phyloP scores from a whole-genome alignment of 1,284 basidiomycete genomes.

The Inonotus obliquus region DNA sequence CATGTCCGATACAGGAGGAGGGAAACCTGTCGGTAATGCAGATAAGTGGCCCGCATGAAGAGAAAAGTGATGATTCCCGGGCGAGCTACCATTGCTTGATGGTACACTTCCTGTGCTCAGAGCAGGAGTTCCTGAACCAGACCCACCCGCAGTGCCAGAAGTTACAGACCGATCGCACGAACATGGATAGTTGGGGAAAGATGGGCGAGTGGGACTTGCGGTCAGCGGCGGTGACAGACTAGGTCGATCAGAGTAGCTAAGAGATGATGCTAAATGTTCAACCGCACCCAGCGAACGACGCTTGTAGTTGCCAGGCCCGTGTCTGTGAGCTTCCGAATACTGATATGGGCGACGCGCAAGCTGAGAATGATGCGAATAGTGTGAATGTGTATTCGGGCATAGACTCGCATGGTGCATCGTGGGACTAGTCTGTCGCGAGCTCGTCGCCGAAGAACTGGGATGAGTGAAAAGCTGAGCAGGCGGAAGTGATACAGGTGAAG shows the following conservation, averaged over 20 bases:
- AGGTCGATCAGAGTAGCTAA: neutral
- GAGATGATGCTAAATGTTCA: slow-evolving; percentile 23
- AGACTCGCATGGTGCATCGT: slow-evolving; percentile 32
- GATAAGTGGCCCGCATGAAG: neutral
- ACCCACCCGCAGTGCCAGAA: neutral
- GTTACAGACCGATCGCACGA: slow-evolving; percentile 27
- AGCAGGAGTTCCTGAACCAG: slow-evolving; percentile 13
- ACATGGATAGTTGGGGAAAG: slow-evolving; percentile 28
- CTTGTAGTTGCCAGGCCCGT: slow-evolving; percentile 24
- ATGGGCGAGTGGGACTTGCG: slow-evolving; percentile 11
- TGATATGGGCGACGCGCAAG: slow-evolving; percentile 36
- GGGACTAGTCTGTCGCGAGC: slow-evolving; percentile 25
- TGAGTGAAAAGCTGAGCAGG: slow-evolving; percentile 33
- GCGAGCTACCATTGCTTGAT: slow-evolving; percentile 19
- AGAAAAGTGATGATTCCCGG: slow-evolving; percentile 11
- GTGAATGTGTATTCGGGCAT: slow-evolving; percentile 23
- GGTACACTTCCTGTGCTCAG: slow-evolving; percentile 16
- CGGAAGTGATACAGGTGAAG: slow-evolving; percentile 61
- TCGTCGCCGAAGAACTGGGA: slow-evolving; percentile 14
- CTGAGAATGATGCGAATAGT: slow-evolving; percentile 20
- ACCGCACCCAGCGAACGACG: slow-evolving; percentile 31
- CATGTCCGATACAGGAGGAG: slow-evolving; percentile 32
- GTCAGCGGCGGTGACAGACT: slow-evolving; percentile 11
- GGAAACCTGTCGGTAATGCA: slow-evolving; percentile 15
- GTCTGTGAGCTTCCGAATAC: slow-evolving; percentile 20